Evolutionary conservation across 1,284 basidiomycete species (phyloP), one percentile per base, ranked within the genome.

Genomic region (Ustanciosporium gigantosporum): DNA sequence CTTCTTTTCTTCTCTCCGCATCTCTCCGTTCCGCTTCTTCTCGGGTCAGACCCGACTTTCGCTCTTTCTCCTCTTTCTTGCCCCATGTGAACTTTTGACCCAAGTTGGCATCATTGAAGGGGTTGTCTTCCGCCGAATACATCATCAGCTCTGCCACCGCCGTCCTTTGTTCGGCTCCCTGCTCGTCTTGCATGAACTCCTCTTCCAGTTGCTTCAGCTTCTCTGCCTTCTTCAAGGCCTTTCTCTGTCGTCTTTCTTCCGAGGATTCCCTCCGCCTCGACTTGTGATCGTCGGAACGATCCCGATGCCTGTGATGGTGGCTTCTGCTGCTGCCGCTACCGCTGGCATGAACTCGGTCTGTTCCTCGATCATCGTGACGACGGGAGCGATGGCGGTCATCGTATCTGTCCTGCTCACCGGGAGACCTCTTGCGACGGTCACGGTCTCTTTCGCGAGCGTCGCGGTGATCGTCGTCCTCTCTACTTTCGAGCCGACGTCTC

Each of bases 81-180:
- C 91, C 90, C 95, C 95, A 99, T 51, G 88, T 86, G 79, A 98
- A 98, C 77, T 91, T 89, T 74, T 96, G 90, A 19, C 87, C 88
- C 22, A 97, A 44, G 78, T 96, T 96, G 57, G 90, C 87, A 74
- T 98, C 94, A 79, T 96, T 90, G 82, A 98, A 98, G 0, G 94
- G 94, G 75, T 98, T 98, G 82, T 92, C 89, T 6, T 86, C 87
- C 31, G 91, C 90, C 68, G 90, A 92, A 82, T 97, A 97, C 62
- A 76, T 61, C 29, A 72, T 57, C 29, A 69, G 61, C 31, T 77
- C 75, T 4, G 75, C 75, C 9, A 66, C 70, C 5, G 60, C 59
- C 14, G 69, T 64, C 11, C 73, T 44, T 32, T 66, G 55, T 5
- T 57, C 70, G 11, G 62, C 69, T 3, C 39, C 58, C 16, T 67